Percentiles rank a stretch among this genome's conserved stretches.
phyloP scores from a whole-genome alignment of 73 alveolate species.

The Paramecium sexaurelia region DNA sequence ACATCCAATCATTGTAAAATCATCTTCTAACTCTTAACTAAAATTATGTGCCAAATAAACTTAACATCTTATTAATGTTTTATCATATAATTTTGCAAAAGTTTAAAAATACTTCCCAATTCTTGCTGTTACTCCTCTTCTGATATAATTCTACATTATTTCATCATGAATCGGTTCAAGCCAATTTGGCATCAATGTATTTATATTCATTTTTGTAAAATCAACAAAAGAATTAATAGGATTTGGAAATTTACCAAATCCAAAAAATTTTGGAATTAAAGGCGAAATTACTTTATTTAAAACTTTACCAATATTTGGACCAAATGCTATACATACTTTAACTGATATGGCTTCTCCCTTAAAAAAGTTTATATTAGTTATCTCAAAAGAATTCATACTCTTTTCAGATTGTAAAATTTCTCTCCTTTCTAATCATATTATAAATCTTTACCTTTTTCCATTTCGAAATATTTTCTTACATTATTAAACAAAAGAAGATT shows the following conservation, averaged over 20 bases:
- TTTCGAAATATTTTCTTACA: conserved; percentile 40
- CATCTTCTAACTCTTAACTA: conserved; percentile 31
- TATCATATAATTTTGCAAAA: conserved; percentile 41
- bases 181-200: conserved; percentile 35
- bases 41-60: conserved; percentile 49
- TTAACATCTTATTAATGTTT: conserved; percentile 20
- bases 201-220: conserved; percentile 17
- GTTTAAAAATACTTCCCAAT: conserved; percentile 52
- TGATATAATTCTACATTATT: conserved; percentile 34
- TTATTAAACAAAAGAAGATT: background rate
- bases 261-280: conserved; percentile 17
- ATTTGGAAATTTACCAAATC: background rate
- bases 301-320: conserved; percentile 20
- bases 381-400: conserved; percentile 26
- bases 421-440: background rate
- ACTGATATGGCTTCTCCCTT: conserved; percentile 26
- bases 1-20: conserved; percentile 50
- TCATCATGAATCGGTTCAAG: conserved; percentile 36
- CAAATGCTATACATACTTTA: conserved; percentile 16
- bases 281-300: conserved; percentile 19
- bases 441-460: background rate
- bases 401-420: background rate
- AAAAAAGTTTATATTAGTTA: conserved; percentile 26
- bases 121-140: conserved; percentile 40
- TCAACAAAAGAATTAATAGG: background rate